phyloP scores from a whole-genome alignment of 441 rosid genomes.

The Breynia disticha region DNA sequence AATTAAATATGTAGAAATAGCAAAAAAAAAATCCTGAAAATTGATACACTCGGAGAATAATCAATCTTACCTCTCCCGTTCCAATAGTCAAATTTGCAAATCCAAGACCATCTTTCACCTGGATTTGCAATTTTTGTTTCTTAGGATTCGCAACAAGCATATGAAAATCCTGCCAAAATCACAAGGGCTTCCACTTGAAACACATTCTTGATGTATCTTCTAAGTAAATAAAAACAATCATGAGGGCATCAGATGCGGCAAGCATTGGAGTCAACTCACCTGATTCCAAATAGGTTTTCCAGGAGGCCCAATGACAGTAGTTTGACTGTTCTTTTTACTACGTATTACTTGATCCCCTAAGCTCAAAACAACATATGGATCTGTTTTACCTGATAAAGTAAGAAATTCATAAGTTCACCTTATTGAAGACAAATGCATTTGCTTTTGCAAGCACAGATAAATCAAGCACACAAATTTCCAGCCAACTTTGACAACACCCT shows the following conservation, averaged over 20 bases:
- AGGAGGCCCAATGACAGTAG: conserved; percentile 90
- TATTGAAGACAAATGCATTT: too few relatives aligned
- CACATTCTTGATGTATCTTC: background rate
- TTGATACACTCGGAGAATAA: too few relatives aligned
- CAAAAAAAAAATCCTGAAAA: too few relatives aligned
- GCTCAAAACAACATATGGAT: conserved; percentile 77
- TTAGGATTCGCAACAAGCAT: conserved; percentile 81
- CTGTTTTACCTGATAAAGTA: conserved; percentile 65
- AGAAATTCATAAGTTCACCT: background rate
- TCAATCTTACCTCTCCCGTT: conserved; percentile 54
- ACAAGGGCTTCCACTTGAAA: conserved; percentile 2
- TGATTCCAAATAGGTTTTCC: conserved; percentile 98
- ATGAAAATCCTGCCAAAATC: conserved; percentile 72
- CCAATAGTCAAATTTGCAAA: conserved; percentile 69
- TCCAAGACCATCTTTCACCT: conserved; percentile 86
- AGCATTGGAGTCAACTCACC: conserved; percentile 23
- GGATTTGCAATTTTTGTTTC: conserved; percentile 62
- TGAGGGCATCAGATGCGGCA: conserved; percentile 6
- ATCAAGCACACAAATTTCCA: too few relatives aligned
- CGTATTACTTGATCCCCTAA: conserved; percentile 79
- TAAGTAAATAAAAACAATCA: background rate
- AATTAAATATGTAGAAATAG: too few relatives aligned
- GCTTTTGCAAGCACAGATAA: too few relatives aligned
- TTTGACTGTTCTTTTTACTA: conserved; percentile 95
- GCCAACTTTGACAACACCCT: too few relatives aligned